Evolutionary conservation across 352 stramenopile species (phyloP), one percentile per base, ranked within the genome.

Genomic region (Globisporangium takayamanum): DNA sequence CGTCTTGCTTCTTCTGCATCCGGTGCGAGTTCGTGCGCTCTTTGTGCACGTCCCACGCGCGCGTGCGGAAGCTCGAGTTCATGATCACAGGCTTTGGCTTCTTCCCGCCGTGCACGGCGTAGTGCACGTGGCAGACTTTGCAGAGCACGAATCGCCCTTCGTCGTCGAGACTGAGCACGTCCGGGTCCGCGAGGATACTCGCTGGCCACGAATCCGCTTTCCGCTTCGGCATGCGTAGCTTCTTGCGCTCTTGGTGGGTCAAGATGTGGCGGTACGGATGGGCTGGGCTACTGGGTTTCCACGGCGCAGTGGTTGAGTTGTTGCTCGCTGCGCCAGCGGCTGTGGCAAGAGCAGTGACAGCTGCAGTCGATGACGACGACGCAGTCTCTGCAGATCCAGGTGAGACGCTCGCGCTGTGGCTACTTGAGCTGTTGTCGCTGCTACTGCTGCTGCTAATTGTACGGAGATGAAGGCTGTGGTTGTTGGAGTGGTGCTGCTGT

Each of bases 111-210:
- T 91, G 79, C 44, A 91, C 77, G 11, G 81, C 79, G 64, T 88
- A 91, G 63, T 91, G 79, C 41, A 89, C 76, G 61, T 91, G 81
- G 60, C 81, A 91, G 60, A 91, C 84, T 60, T 88, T 89, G 63
- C 81, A 91, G 53, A 91, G 69, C 63, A 91, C 81, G 53, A 85
- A 89, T 30, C 77, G 74, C 28, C 81, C 81, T 62, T 89, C 80
- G 60, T 91, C 78, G 55, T 91, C 81, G 57, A 91, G 70, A 51
- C 79, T 91, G 37, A 91, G 75, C 62, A 91, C 79, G 60, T 91
- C 81, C 10, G 75, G 69, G 54, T 91, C 81, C 15, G 62, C 59
- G 50, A 88, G 57, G 66, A 91, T 89, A 59, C 73, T 87, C 45
- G 73, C 52, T 12, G 81, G 81, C 81, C 81, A 91, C 70, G 75